Conservation (phyloP, 2,329 filamentous ascomycete species). For the Colletotrichum trifolii region DNA sequence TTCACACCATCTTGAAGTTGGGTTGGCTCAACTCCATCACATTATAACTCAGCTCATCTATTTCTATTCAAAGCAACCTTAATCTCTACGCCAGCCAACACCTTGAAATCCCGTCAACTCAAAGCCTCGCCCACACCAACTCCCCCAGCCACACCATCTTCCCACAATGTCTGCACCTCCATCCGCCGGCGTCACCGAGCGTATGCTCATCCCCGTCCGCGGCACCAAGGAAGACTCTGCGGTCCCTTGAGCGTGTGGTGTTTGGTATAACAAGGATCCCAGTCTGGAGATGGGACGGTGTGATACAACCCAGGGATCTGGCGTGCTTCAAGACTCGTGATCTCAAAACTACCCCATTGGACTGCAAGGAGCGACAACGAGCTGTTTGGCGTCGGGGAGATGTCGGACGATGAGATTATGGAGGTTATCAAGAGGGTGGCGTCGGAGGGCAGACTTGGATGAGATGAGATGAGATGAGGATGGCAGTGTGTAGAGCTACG, state of each 20-base stretch:
- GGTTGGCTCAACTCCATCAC: neutral
- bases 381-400: conserved; percentile 36
- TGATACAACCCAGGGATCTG: conserved; percentile 7
- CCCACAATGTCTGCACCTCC: conserved; percentile 19
- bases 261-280: too few relatives aligned
- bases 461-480: neutral
- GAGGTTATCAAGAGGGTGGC: conserved; percentile 33
- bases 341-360: neutral
- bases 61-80: neutral
- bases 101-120: neutral
- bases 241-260: too few relatives aligned
- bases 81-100: too few relatives aligned
- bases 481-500: too few relatives aligned
- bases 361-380: conserved; percentile 36
- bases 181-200: conserved; percentile 18
- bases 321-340: conserved; percentile 1
- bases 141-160: neutral
- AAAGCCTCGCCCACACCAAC: neutral
- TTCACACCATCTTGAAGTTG: neutral
- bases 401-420: conserved; percentile 37
- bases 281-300: conserved; percentile 4
- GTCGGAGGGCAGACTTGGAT: neutral
- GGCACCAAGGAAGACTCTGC: conserved; percentile 23
- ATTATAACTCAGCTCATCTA: neutral
- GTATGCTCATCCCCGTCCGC: conserved; percentile 28